phyloP scores from a whole-genome alignment of 306 rosid species.

The Trichosanthes cucumerina region DNA sequence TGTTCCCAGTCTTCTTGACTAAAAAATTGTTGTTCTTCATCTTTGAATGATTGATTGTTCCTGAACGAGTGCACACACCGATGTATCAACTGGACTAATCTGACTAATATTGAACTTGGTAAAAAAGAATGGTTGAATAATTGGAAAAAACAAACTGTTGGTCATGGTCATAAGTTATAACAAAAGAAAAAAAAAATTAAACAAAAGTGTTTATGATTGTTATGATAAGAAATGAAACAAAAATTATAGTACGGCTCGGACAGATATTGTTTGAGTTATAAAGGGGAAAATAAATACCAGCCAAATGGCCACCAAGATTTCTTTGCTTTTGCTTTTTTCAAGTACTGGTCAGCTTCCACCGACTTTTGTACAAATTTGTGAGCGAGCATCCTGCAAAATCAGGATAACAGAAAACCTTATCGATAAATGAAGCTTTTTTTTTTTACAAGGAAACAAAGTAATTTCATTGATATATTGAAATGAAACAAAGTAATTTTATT shows the following conservation, averaged over 20 bases:
- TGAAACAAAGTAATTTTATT: too few species aligned
- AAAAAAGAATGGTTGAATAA: neutral
- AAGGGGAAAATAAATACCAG: constrained; percentile 36
- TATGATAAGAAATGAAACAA: neutral
- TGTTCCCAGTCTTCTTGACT: constrained; percentile 83
- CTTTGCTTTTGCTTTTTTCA: constrained; percentile 44
- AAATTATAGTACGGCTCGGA: neutral
- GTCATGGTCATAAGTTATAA: too few species aligned
- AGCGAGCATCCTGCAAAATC: constrained; percentile 70
- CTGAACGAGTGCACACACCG: constrained; percentile 27
- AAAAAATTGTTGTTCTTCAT: constrained; percentile 63
- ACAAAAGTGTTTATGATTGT: neutral
- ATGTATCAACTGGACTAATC: neutral
- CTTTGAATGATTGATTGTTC: constrained; percentile 50
- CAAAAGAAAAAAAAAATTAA: too few species aligned
- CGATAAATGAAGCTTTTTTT: constrained; percentile 10
- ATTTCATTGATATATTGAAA: too few species aligned
- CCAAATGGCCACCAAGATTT: constrained; percentile 90
- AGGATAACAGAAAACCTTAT: neutral
- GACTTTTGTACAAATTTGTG: constrained; percentile 83
- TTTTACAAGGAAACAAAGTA: too few species aligned
- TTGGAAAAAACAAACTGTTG: neutral
- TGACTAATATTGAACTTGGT: neutral
- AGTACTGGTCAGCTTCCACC: constrained; percentile 33
- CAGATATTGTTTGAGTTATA: constrained; percentile 5